These are phyloP conservation scores for Bassia scoparia DNA, from an alignment of 148 eudicot species.

Conservation along the genomic window DNA sequence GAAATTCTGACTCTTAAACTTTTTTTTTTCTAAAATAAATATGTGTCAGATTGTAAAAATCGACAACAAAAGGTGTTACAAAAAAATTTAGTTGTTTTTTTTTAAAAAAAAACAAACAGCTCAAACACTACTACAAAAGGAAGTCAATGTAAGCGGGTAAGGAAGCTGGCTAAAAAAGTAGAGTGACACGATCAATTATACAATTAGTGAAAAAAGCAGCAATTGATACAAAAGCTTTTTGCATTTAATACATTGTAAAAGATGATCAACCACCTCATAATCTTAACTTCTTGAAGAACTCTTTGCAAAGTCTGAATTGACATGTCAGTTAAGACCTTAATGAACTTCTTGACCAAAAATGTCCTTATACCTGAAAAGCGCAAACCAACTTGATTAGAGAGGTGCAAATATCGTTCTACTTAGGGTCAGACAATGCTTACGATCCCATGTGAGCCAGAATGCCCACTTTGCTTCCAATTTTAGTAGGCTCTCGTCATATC, in stretches of 20 bases:
- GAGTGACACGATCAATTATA: neutral
- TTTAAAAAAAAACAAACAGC: too few species aligned
- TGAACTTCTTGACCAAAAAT: slow-evolving; percentile 68
- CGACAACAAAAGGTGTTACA: too few species aligned
- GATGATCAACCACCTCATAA: slow-evolving; percentile 50
- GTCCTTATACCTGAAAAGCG: slow-evolving; percentile 56
- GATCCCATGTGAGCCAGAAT: slow-evolving; percentile 62
- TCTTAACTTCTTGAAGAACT: slow-evolving; percentile 82
- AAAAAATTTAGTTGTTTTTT: too few species aligned
- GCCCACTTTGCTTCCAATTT: slow-evolving; percentile 52
- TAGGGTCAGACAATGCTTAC: slow-evolving; percentile 41
- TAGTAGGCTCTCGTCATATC: slow-evolving; percentile 58
- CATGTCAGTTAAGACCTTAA: slow-evolving; percentile 56
- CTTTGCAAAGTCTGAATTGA: slow-evolving; percentile 52
- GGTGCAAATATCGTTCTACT: neutral
- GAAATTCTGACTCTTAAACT: neutral
- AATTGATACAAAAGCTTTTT: too few species aligned
- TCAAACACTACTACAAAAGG: too few species aligned
- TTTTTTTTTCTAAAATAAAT: neutral
- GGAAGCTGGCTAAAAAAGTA: neutral
- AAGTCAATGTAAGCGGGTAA: too few species aligned
- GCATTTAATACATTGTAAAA: neutral
- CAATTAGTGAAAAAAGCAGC: too few species aligned
- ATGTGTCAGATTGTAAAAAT: neutral
- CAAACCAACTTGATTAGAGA: slow-evolving; percentile 1